Conservation (phyloP, 2,329 filamentous ascomycete species). For the Stachybotrys chlorohalonatus region DNA sequence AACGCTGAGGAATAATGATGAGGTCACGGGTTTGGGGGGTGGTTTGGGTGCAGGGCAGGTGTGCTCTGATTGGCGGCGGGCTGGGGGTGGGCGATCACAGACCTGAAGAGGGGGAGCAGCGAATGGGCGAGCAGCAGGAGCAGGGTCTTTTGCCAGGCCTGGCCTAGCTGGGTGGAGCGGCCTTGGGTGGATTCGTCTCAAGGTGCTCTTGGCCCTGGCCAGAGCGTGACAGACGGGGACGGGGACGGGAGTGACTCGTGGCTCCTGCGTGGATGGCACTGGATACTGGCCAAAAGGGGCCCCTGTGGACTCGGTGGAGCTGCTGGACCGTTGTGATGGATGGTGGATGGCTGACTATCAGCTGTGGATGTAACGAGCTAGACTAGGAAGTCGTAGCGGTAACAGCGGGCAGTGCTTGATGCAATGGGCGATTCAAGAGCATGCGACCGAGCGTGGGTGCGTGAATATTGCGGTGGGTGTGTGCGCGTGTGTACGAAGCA, state of each 20-base stretch:
- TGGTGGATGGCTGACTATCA: slow-evolving; percentile 8
- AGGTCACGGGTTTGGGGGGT: slow-evolving; percentile 2
- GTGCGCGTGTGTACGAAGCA: background rate
- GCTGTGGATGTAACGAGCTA: slow-evolving; percentile 5
- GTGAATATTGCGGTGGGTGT: slow-evolving; percentile 9
- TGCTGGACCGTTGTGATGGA: background rate
- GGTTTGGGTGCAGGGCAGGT: background rate
- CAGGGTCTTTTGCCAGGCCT: background rate
- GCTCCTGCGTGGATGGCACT: background rate
- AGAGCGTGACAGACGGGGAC: background rate
- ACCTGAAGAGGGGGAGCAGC: background rate
- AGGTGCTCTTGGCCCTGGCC: background rate
- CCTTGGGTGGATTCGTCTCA: background rate
- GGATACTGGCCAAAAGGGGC: no score
- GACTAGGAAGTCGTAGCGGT: background rate
- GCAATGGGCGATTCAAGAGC: background rate
- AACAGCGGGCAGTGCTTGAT: slow-evolving; percentile 3
- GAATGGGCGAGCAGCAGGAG: background rate
- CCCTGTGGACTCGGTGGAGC: background rate
- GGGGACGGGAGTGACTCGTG: background rate
- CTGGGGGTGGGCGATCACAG: slow-evolving; percentile 1
- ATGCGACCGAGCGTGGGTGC: background rate
- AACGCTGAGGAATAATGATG: slow-evolving; percentile 1
- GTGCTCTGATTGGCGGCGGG: background rate
- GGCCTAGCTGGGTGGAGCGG: background rate